phyloP scores from a whole-genome alignment of 2,329 filamentous ascomycete genomes.

The Fusarium sp. region DNA sequence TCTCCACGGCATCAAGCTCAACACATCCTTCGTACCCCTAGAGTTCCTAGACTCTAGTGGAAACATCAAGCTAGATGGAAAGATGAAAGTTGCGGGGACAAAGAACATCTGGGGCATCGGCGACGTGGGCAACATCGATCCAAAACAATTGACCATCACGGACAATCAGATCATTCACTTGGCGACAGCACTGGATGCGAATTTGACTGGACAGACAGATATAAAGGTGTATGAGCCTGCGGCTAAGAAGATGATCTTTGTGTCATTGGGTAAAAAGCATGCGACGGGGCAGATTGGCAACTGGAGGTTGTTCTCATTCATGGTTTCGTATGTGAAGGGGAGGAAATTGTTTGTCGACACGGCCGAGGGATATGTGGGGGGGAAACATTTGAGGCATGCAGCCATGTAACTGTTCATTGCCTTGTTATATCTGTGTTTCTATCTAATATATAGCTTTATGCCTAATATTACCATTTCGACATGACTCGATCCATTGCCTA shows the following conservation, averaged over 20 bases:
- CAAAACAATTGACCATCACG: constrained; percentile 51
- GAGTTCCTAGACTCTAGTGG: constrained; percentile 48
- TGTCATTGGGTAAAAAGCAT: constrained; percentile 43
- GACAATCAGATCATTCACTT: constrained; percentile 50
- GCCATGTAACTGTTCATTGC: constrained; percentile 36
- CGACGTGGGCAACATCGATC: constrained; percentile 55
- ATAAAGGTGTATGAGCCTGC: constrained; percentile 34
- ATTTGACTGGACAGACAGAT: constrained; percentile 28
- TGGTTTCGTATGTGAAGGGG: constrained; percentile 50
- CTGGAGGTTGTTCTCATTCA: constrained; percentile 48
- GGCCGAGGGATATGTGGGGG: constrained; percentile 45
- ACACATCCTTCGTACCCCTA: constrained; percentile 54
- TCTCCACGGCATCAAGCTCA: constrained; percentile 56
- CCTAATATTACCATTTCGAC: not conserved
- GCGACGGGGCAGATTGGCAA: constrained; percentile 49
- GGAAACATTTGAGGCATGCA: constrained; percentile 44
- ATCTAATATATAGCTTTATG: not conserved
- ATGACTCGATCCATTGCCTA: not conserved
- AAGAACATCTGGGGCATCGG: constrained; percentile 57
- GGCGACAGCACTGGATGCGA: constrained; percentile 45
- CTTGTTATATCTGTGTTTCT: not conserved
- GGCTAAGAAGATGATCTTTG: constrained; percentile 45
- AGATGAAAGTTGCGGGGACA: constrained; percentile 47
- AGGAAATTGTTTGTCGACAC: constrained; percentile 48
- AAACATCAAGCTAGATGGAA: constrained; percentile 49